Evolutionary conservation across 2,329 filamentous ascomycete species (phyloP).

Genomic region (Byssoonygena ceratinophila): DNA sequence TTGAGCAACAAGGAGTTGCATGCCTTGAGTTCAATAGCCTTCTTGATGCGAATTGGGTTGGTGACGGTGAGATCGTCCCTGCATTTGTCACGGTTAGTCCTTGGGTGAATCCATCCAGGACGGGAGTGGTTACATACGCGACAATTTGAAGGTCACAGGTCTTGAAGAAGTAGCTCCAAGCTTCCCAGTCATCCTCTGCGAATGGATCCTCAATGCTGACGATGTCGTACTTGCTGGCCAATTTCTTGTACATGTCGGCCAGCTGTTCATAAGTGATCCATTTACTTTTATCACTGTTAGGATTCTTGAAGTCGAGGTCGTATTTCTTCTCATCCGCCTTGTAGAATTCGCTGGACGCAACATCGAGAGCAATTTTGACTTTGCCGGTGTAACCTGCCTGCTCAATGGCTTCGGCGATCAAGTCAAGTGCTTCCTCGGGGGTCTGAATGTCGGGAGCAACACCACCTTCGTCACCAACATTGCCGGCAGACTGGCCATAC

Average conservation of each 20-base stretch:
- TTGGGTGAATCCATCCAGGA: background rate
- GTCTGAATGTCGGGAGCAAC: slow-evolving; percentile 98
- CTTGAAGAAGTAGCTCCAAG: slow-evolving; percentile 99
- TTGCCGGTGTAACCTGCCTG: slow-evolving; percentile 89
- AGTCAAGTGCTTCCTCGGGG: slow-evolving; percentile 87
- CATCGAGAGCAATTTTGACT: slow-evolving; percentile 98
- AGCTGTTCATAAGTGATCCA: slow-evolving; percentile 99
- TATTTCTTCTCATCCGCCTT: slow-evolving; percentile 97
- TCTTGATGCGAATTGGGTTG: slow-evolving; percentile 98
- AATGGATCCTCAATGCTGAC: slow-evolving; percentile 98
- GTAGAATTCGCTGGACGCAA: slow-evolving; percentile 99
- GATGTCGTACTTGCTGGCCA: slow-evolving; percentile 93
- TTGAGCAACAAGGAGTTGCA: slow-evolving; percentile 97
- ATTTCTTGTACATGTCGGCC: slow-evolving; percentile 76
- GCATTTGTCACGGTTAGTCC: background rate
- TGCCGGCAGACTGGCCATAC: slow-evolving; percentile 97
- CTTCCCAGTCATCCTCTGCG: slow-evolving; percentile 99
- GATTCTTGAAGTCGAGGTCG: slow-evolving; percentile 99
- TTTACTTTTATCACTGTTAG: slow-evolving; percentile 87
- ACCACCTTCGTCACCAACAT: slow-evolving; percentile 99
- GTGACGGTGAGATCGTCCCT: slow-evolving; percentile 96
- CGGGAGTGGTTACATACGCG: slow-evolving; percentile 39
- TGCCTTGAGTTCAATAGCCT: slow-evolving; percentile 97
- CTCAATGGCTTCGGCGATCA: slow-evolving; percentile 91
- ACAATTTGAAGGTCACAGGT: slow-evolving; percentile 97